Conservation (phyloP, 1,139 yeast genomes). For the Zygosaccharomyces sapae region DNA sequence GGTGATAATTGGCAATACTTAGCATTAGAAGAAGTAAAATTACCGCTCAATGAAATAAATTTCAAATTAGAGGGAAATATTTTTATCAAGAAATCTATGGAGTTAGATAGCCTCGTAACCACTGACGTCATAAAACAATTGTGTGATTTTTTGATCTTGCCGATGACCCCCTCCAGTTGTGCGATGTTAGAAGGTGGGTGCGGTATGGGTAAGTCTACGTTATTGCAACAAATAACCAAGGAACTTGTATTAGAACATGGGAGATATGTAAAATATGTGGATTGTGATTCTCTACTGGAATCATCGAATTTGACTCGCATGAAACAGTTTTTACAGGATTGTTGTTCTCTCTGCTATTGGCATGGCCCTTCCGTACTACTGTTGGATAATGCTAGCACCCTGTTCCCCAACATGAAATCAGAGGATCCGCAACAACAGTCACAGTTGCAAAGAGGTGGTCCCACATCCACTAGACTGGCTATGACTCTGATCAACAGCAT, state of each 20-base stretch:
- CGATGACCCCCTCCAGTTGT: slow-evolving; percentile 37
- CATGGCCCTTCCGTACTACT: slow-evolving; percentile 70
- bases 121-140: slow-evolving; percentile 46
- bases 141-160: slow-evolving; percentile 39
- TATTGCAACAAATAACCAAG: slow-evolving; percentile 44
- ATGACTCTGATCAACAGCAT: slow-evolving; percentile 39
- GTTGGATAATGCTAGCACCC: slow-evolving; percentile 75
- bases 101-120: slow-evolving; percentile 27
- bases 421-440: slow-evolving; percentile 22
- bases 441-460: slow-evolving; percentile 27
- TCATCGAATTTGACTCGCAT: slow-evolving; percentile 42
- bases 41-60: slow-evolving; percentile 1
- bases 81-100: not conserved
- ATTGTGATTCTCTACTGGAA: slow-evolving; percentile 44
- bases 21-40: slow-evolving; percentile 4
- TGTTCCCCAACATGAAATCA: slow-evolving; percentile 44
- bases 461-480: slow-evolving; percentile 34
- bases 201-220: slow-evolving; percentile 75
- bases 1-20: slow-evolving; percentile 10
- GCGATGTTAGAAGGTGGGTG: slow-evolving; percentile 64
- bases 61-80: slow-evolving; percentile 1
- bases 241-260: slow-evolving; percentile 42
- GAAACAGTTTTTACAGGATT: slow-evolving; percentile 46
- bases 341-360: slow-evolving; percentile 68
- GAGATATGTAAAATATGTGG: slow-evolving; percentile 44